phyloP scores from a whole-genome alignment of 2,329 filamentous ascomycete species.

The Hirsutella thompsonii region DNA sequence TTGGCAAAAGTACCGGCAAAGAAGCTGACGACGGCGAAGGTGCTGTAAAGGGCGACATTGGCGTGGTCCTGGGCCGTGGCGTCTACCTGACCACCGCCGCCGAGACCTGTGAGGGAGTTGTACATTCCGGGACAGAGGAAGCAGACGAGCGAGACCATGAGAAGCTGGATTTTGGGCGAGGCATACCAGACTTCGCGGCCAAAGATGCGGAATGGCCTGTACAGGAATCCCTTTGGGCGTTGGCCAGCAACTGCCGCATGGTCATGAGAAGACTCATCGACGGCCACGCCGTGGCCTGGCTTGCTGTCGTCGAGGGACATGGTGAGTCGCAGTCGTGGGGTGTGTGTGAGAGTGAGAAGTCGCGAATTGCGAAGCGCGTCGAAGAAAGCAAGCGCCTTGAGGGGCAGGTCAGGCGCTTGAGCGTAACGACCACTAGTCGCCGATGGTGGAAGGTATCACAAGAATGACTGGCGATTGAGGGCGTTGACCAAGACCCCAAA shows the following conservation, averaged over 20 bases:
- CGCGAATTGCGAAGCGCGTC: too few relatives aligned
- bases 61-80: constrained; percentile 45
- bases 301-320: constrained; percentile 16
- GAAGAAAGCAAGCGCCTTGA: too few relatives aligned
- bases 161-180: constrained; percentile 57
- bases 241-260: constrained; percentile 4
- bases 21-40: constrained; percentile 55
- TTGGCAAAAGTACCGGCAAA: constrained; percentile 70
- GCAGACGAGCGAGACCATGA: constrained; percentile 46
- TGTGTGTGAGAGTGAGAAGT: background rate
- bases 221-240: constrained; percentile 50
- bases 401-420: too few relatives aligned
- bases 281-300: constrained; percentile 4
- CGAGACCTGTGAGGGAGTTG: constrained; percentile 53
- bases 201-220: constrained; percentile 46
- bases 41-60: constrained; percentile 59
- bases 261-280: constrained; percentile 5
- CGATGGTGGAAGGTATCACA: too few relatives aligned
- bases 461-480: background rate
- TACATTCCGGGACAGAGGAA: constrained; percentile 63
- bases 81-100: constrained; percentile 44
- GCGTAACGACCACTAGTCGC: too few relatives aligned
- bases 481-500: background rate
- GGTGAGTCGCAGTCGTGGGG: background rate
- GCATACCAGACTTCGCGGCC: constrained; percentile 53